Evolutionary conservation across 1,139 yeast genomes (phyloP).

Genomic region (Taphrina pruni): DNA sequence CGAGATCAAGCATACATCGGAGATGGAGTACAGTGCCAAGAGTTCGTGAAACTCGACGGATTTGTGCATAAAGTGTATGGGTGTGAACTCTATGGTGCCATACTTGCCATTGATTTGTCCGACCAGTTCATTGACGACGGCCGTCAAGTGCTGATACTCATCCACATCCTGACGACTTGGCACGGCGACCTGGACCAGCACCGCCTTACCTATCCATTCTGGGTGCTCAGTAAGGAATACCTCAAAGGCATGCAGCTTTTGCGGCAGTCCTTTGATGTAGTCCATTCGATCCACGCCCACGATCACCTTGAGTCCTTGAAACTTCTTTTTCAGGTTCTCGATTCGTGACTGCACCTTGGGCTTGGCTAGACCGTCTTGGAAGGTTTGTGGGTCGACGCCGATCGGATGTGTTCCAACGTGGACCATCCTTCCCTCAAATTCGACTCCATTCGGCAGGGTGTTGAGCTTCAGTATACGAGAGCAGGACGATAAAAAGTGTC

Average conservation of each 20-base stretch:
- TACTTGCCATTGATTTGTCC: constrained; percentile 96
- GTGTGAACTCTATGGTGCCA: constrained; percentile 97
- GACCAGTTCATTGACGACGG: constrained; percentile 92
- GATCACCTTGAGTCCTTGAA: constrained; percentile 76
- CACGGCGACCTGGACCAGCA: constrained; percentile 94
- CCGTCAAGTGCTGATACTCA: constrained; percentile 91
- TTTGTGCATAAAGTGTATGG: constrained; percentile 94
- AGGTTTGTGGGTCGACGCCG: constrained; percentile 94
- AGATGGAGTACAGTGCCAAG: constrained; percentile 78
- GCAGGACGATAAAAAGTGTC: constrained; percentile 94
- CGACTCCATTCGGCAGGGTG: constrained; percentile 90
- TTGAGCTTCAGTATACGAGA: constrained; percentile 80
- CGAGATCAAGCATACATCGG: constrained; percentile 90
- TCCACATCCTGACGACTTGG: constrained; percentile 98
- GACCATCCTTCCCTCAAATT: constrained; percentile 75
- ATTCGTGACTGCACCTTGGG: constrained; percentile 70
- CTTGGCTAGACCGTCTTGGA: constrained; percentile 70
- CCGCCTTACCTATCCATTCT: constrained; percentile 97
- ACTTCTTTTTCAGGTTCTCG: constrained; percentile 64
- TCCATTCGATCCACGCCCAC: constrained; percentile 96
- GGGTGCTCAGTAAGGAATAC: constrained; percentile 91
- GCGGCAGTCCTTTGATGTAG: constrained; percentile 97
- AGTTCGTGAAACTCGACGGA: constrained; percentile 89
- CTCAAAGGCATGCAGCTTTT: constrained; percentile 92
- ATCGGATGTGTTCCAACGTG: constrained; percentile 97